Base-by-base conservation (phyloP, 192 early-diverging fungal species). In the Coemansia sp. region DNA sequence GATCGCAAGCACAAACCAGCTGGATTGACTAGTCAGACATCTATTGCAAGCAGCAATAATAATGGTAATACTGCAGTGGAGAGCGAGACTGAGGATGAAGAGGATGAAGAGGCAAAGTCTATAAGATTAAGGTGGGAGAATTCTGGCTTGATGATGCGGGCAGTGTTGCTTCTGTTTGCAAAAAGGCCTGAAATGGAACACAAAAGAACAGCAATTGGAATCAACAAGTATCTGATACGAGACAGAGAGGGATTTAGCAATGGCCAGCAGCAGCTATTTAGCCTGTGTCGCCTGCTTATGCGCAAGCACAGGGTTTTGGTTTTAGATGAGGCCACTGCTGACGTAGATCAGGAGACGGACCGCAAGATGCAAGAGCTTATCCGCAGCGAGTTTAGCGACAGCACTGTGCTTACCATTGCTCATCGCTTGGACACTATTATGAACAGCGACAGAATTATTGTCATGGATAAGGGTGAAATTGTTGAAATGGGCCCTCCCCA, bases 391-490 rank as follows among this genome's bases (percentile, higher is more conserved):
- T 90, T 91, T 75, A 66, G 34, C 1, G 59, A 75, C 24, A 67
- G 66, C 12, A 77, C 75, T 2, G 77, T 91, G 3, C 64, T 91
- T 2, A 88, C 88, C 24, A 91, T 91, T 47, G 90, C 90, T 0
- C 90, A 94, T 74, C 87, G 93, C 36, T 66, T 92, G 5, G 88
- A 92, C 51, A 92, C 90, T 3, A 82, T 89, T 0, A 71, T 87
- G 34, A 66, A 80, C 40, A 91, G 93, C 70, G 86, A 90, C 54
- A 74, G 86, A 7, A 79, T 90, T 18, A 43, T 90, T 33, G 89
- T 89, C 11, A 74, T 88, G 73, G 83, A 78, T 5, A 40, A 52
- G 8, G 71, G 76, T 18, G 24, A 29, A 40, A n/a, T 71, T 15
- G 70, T 41, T 24, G 47, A 71, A 40, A 49, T 71, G 0, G 36